Evolutionary conservation across 1,284 basidiomycete species (phyloP).

Genomic region (Moniliella sp.): DNA sequence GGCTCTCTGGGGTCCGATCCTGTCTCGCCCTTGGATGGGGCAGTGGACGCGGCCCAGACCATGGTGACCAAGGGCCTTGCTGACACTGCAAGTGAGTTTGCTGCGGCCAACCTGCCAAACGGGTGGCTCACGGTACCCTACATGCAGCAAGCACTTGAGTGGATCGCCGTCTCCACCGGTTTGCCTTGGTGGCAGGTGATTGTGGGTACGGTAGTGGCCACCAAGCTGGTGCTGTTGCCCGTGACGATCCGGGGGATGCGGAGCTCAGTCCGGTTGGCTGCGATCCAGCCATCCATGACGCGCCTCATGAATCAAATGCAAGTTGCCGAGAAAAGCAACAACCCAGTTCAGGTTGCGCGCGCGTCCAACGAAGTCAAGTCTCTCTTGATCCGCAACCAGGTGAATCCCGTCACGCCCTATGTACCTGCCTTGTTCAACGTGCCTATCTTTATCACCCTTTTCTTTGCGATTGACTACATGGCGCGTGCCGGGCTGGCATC

Average conservation of each 20-base stretch:
- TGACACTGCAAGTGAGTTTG: neutral
- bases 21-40: neutral
- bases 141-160: slow-evolving; percentile 47
- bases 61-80: neutral
- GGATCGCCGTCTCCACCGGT: slow-evolving; percentile 50
- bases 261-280: slow-evolving; percentile 50
- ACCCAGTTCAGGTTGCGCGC: slow-evolving; percentile 42
- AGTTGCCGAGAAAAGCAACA: slow-evolving; percentile 38
- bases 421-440: slow-evolving; percentile 50
- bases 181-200: slow-evolving; percentile 40
- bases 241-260: slow-evolving; percentile 47
- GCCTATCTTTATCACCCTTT: slow-evolving; percentile 60
- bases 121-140: slow-evolving; percentile 41
- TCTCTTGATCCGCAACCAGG: slow-evolving; percentile 50
- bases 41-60: neutral
- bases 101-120: neutral
- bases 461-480: slow-evolving; percentile 58
- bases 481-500: slow-evolving; percentile 51
- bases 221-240: slow-evolving; percentile 51
- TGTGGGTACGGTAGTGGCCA: slow-evolving; percentile 47
- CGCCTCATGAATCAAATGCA: slow-evolving; percentile 41
- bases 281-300: slow-evolving; percentile 44
- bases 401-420: slow-evolving; percentile 45
- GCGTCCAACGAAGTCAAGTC: slow-evolving; percentile 43
- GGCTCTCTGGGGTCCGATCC: too few relatives aligned